Conservation (phyloP, 2,329 filamentous ascomycete species). For the Fusarium coicis region DNA sequence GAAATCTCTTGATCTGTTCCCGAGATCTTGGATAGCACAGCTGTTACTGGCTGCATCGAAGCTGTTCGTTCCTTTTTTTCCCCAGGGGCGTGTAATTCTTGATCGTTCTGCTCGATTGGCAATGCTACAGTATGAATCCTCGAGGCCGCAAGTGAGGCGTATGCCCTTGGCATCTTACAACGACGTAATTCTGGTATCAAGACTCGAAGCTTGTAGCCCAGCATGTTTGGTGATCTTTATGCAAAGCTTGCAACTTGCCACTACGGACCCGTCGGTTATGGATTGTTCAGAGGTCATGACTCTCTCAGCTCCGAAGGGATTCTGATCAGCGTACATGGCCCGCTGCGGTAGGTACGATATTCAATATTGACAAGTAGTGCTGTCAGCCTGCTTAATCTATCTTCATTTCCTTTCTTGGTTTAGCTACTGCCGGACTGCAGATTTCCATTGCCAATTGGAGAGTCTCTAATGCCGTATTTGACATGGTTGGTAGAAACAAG, state of each 20-base stretch:
- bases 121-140: slow-evolving; percentile 13
- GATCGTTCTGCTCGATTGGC: background rate
- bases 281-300: background rate
- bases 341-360: background rate
- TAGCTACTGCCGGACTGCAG: background rate
- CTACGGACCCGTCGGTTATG: background rate
- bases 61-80: background rate
- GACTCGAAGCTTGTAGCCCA: background rate
- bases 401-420: background rate
- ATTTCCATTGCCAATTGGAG: background rate
- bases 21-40: slow-evolving; percentile 30
- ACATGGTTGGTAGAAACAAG: background rate
- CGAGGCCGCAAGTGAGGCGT: background rate
- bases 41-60: slow-evolving; percentile 1
- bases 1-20: slow-evolving; percentile 27
- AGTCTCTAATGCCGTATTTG: background rate
- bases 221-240: background rate
- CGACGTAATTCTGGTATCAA: slow-evolving; percentile 22
- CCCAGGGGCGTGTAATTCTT: slow-evolving; percentile 3
- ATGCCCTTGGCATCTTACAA: slow-evolving; percentile 2
- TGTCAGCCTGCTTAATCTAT: background rate
- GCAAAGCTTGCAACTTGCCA: slow-evolving; percentile 12
- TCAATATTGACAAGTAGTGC: background rate
- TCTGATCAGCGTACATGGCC: background rate
- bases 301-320: background rate